Evolutionary conservation across 352 stramenopile species (phyloP).

Genomic region (Phytophthora sp.): DNA sequence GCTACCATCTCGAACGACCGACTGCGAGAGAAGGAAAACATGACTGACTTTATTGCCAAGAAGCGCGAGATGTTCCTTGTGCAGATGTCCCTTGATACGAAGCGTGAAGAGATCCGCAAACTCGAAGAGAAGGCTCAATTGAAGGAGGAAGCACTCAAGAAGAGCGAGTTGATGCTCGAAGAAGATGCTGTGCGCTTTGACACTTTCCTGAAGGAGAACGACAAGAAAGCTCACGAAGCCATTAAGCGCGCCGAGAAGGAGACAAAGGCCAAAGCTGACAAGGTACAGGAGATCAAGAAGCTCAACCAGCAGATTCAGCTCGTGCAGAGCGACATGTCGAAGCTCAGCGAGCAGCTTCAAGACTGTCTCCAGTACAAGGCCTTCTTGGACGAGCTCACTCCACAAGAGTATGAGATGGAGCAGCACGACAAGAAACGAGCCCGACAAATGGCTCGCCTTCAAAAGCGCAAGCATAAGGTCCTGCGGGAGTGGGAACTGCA

Average conservation of each 20-base stretch:
- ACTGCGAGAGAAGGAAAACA: constrained; percentile 94
- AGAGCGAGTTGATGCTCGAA: constrained; percentile 96
- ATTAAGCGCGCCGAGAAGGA: constrained; percentile 95
- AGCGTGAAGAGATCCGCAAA: constrained; percentile 96
- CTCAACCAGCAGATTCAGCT: constrained; percentile 96
- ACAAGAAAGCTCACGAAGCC: constrained; percentile 96
- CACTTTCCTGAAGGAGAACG: constrained; percentile 97
- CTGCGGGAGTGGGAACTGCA: constrained; percentile 73
- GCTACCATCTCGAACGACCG: constrained; percentile 86
- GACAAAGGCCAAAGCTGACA: constrained; percentile 94
- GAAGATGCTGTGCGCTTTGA: constrained; percentile 96
- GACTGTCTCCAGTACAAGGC: constrained; percentile 95
- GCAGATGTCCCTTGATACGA: constrained; percentile 96
- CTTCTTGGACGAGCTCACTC: constrained; percentile 93
- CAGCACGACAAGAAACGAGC: constrained; percentile 78
- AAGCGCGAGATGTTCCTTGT: constrained; percentile 98
- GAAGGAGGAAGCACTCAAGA: constrained; percentile 95
- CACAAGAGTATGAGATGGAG: constrained; percentile 83
- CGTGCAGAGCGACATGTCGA: constrained; percentile 94
- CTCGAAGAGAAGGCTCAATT: constrained; percentile 95
- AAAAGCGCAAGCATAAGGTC: constrained; percentile 77
- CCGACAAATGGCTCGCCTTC: constrained; percentile 63
- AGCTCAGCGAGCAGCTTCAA: constrained; percentile 94
- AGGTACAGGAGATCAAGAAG: constrained; percentile 95
- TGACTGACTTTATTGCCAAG: constrained; percentile 96